Evolutionary conservation across 1,139 yeast species (phyloP).

Genomic region (Debaryomyces udenii): DNA sequence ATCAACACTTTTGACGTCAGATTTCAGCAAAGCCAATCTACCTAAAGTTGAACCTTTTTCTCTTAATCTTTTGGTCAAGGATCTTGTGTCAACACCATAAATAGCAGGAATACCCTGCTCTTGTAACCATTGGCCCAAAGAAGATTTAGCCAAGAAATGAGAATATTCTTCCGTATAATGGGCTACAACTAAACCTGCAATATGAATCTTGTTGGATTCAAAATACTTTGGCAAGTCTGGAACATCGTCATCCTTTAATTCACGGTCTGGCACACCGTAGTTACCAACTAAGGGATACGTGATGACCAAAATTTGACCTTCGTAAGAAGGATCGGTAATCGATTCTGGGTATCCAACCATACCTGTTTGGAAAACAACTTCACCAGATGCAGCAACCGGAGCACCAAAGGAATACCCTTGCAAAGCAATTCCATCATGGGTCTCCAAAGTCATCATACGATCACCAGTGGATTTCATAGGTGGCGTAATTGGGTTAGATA

Average conservation of each 20-base stretch:
- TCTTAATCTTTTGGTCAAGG: constrained; percentile 90
- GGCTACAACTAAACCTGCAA: constrained; percentile 97
- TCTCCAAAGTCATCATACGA: constrained; percentile 85
- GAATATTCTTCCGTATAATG: constrained; percentile 96
- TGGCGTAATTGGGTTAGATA: constrained; percentile 80
- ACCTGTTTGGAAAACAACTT: constrained; percentile 98
- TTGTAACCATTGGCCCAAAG: constrained; percentile 92
- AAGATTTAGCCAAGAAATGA: constrained; percentile 88
- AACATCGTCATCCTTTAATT: constrained; percentile 69
- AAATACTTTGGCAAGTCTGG: constrained; percentile 86
- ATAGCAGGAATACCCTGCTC: constrained; percentile 93
- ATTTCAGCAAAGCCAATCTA: constrained; percentile 68
- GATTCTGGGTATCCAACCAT: constrained; percentile 99
- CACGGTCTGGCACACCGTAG: constrained; percentile 97
- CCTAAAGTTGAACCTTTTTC: constrained; percentile 92
- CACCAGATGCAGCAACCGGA: constrained; percentile 87
- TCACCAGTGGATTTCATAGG: constrained; percentile 83
- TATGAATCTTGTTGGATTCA: constrained; percentile 88
- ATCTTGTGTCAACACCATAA: constrained; percentile 97
- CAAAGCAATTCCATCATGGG: constrained; percentile 84
- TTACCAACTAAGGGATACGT: constrained; percentile 97
- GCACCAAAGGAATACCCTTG: constrained; percentile 99
- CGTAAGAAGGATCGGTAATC: constrained; percentile 97
- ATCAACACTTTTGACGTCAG: constrained; percentile 39
- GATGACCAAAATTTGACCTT: constrained; percentile 95